These are phyloP conservation scores for Cyberlindnera amylophila DNA, from an alignment of 805 yeast species.

Conservation along the genomic window DNA sequence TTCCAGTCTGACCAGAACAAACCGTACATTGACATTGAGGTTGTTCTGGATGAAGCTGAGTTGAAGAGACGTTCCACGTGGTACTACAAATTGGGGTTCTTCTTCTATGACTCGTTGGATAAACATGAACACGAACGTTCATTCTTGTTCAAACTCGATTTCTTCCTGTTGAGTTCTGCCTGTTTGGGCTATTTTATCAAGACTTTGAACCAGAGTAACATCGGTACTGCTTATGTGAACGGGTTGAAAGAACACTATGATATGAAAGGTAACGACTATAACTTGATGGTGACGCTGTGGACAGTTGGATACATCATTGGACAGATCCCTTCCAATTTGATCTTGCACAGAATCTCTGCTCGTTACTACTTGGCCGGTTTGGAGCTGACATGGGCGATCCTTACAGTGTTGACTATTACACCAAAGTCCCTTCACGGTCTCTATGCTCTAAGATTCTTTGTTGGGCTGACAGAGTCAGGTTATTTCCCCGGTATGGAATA, in stretches of 20 bases:
- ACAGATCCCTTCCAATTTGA: slow-evolving; percentile 42
- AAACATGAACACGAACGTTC: slow-evolving; percentile 34
- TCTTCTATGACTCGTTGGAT: slow-evolving; percentile 31
- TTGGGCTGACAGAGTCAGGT: slow-evolving; percentile 47
- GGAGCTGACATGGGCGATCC: slow-evolving; percentile 41
- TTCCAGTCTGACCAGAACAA: too few relatives aligned
- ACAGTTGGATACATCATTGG: slow-evolving; percentile 52
- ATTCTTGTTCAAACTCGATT: slow-evolving; percentile 35
- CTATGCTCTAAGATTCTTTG: slow-evolving; percentile 35
- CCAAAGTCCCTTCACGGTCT: slow-evolving; percentile 28
- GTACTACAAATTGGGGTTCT: slow-evolving; percentile 11
- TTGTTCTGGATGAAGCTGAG: too few relatives aligned
- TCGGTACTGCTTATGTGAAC: slow-evolving; percentile 43
- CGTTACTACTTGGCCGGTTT: slow-evolving; percentile 41
- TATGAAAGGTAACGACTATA: slow-evolving; percentile 40
- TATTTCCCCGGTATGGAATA: slow-evolving; percentile 1
- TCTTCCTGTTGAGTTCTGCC: slow-evolving; percentile 37
- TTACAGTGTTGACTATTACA: slow-evolving; percentile 34
- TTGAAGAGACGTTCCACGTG: not conserved
- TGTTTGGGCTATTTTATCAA: slow-evolving; percentile 45
- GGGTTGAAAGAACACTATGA: slow-evolving; percentile 43
- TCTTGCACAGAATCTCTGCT: slow-evolving; percentile 41
- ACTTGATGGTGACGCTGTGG: slow-evolving; percentile 41
- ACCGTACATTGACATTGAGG: too few relatives aligned
- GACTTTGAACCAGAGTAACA: slow-evolving; percentile 39